Percentiles rank a stretch among this genome's conserved stretches.
Evolutionary conservation across 352 stramenopile species (phyloP).

Genomic region (Pythium apleroticum): DNA sequence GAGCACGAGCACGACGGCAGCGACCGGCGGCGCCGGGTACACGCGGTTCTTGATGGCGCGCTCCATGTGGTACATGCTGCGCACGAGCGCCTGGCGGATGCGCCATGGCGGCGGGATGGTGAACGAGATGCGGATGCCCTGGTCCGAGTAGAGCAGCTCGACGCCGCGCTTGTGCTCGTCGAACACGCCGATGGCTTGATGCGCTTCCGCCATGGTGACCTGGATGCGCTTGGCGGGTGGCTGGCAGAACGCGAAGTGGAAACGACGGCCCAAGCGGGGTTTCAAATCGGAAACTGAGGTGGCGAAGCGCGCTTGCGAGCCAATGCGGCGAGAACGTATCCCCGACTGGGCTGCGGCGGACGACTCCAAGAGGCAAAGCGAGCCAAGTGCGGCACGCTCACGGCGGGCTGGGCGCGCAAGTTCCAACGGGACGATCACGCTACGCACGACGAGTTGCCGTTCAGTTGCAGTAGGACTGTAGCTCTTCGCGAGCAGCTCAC

Average conservation of each 20-base stretch:
- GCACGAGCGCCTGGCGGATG: slow-evolving; percentile 60
- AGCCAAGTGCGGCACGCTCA: too few relatives aligned
- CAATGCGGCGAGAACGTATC: background rate
- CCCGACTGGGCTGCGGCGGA: too few relatives aligned
- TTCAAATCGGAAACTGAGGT: too few relatives aligned
- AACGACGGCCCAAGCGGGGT: slow-evolving; percentile 1
- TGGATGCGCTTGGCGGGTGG: background rate
- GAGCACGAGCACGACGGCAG: slow-evolving; percentile 54
- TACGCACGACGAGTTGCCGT: background rate
- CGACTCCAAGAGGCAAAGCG: background rate
- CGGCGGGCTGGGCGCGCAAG: slow-evolving; percentile 13
- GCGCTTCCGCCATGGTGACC: slow-evolving; percentile 78
- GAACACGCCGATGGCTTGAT: slow-evolving; percentile 83
- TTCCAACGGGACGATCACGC: slow-evolving; percentile 25
- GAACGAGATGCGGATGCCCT: slow-evolving; percentile 84
- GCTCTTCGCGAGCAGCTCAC: background rate
- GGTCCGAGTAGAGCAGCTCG: slow-evolving; percentile 82
- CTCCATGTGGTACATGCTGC: slow-evolving; percentile 70
- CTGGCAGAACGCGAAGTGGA: background rate
- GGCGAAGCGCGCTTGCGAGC: too few relatives aligned
- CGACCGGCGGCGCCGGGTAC: slow-evolving; percentile 74
- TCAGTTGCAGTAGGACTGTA: background rate
- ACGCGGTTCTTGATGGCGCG: slow-evolving; percentile 67
- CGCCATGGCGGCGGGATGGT: slow-evolving; percentile 80
- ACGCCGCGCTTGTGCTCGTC: slow-evolving; percentile 86